Evolutionary conservation across 192 early-diverging fungal species (phyloP), one percentile per base, ranked within the genome.

Genomic region (Linnemannia elongata): DNA sequence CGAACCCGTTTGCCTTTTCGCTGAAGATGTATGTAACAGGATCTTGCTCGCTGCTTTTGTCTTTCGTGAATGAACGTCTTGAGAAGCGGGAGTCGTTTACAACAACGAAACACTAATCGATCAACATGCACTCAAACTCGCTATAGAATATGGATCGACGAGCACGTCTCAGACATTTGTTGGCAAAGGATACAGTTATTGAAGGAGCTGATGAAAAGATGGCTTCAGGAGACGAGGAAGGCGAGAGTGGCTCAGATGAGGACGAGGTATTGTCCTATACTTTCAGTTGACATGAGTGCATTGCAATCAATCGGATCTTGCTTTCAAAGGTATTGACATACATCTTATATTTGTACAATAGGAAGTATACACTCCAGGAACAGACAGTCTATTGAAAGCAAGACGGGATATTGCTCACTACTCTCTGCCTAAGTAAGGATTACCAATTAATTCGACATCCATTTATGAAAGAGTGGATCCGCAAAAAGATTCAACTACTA

Each of bases 1-100:
- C 2, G 95, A 98, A 70, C 98, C 98, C 2, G 94, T 97, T 81
- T 98, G 97, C 71, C 88, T 98, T 0, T 99, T 99, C 88, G 98
- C 94, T 47, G 98, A 99, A 93, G 98, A 96, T 66, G 96, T 96
- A 93, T 82, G 91, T 75, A 3, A 39, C 42, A 27, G 36, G 13
- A n/a, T 41, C 18, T 33, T 30, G 69, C 47, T 18, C 3, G 2
- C 0, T 10, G 35, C 81, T 72, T 52, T 4, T 4, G 6, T 18
- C 4, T 22, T 22, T 5, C 6, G 35, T 38, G 36, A 15, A 15
- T 45, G 27, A 57, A 27, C 2, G 0, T n/a, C 77, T 69, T 52
- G 30, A 20, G 20, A 10, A 47, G 30, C 30, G 18, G 17, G 9
- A 12, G 30, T 30, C 30, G 1, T 30, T 52, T 47, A 3, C 12